Percentiles rank a stretch among this genome's conserved stretches.
Conservation (phyloP, 345 rosid genomes). For the Corymbia maculata region DNA sequence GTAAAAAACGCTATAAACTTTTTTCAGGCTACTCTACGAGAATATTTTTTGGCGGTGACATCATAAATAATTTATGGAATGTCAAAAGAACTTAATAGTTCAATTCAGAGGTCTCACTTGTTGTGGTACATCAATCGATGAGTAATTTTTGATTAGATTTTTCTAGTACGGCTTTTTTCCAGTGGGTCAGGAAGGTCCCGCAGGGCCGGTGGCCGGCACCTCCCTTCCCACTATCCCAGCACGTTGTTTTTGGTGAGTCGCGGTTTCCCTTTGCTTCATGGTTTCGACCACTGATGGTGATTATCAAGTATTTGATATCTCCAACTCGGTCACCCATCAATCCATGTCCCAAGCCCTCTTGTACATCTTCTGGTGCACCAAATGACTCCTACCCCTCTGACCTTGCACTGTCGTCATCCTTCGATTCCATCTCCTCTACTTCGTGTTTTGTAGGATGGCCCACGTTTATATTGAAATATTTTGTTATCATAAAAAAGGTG, state of each 20-base stretch:
- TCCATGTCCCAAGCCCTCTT: background rate
- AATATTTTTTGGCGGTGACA: too few species aligned
- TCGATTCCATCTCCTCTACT: background rate
- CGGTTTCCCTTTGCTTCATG: background rate
- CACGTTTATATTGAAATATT: too few species aligned
- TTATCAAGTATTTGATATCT: background rate
- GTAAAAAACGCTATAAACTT: background rate
- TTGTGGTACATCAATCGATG: background rate
- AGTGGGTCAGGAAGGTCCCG: constrained; percentile 23
- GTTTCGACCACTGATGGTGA: constrained; percentile 12
- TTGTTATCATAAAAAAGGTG: too few species aligned
- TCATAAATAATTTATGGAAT: background rate
- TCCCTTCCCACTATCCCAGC: background rate
- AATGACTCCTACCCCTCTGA: background rate
- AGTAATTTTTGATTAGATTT: background rate
- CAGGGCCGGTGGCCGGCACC: constrained; percentile 19
- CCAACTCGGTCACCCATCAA: background rate
- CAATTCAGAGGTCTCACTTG: background rate
- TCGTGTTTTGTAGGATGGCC: too few species aligned
- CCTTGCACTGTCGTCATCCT: background rate
- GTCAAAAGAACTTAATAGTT: background rate
- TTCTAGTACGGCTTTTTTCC: background rate
- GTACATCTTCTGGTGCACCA: background rate
- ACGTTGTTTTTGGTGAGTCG: background rate
- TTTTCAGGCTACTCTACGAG: background rate